Conservation (phyloP, 495 filamentous ascomycete species). For the Penicillium maclennaniae region DNA sequence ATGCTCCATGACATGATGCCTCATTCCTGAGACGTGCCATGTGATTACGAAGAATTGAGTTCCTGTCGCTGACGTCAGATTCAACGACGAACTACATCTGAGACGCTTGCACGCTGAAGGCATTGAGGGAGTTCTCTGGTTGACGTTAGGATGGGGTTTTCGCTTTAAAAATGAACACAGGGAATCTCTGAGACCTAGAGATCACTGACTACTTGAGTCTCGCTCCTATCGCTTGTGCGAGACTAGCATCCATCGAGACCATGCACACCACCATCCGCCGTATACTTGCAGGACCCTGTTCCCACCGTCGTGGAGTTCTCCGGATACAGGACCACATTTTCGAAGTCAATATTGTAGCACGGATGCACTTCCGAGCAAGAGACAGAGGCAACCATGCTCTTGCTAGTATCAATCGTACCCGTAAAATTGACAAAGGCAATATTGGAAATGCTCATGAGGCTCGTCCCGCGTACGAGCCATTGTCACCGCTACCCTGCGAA, state of each 20-base stretch:
- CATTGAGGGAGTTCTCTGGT: conserved; percentile 1
- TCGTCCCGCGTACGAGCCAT: conserved; percentile 47
- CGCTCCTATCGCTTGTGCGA: no score
- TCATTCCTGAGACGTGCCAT: neutral
- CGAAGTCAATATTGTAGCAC: conserved; percentile 48
- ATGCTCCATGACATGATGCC: no score
- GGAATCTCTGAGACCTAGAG: no score
- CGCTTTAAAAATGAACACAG: no score
- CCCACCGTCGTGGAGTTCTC: conserved; percentile 28
- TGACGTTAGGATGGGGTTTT: no score
- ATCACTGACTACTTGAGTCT: no score
- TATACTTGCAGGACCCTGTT: conserved; percentile 40
- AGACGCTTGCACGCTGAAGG: neutral
- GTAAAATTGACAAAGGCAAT: conserved; percentile 54
- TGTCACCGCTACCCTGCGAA: conserved; percentile 48
- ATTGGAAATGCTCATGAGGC: conserved; percentile 47
- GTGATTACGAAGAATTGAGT: neutral
- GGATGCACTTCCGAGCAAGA: conserved; percentile 45
- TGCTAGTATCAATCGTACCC: conserved; percentile 34
- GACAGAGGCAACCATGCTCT: conserved; percentile 31
- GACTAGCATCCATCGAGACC: conserved; percentile 25
- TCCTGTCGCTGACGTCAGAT: neutral
- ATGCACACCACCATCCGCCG: conserved; percentile 36
- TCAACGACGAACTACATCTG: neutral
- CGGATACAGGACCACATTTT: conserved; percentile 36